A percentile compares a stretch with the other conserved stretches of the same genome.
These are phyloP conservation scores for Vanderwaltozyma tropicalis DNA, from an alignment of 805 yeast species.

Conservation along the genomic window DNA sequence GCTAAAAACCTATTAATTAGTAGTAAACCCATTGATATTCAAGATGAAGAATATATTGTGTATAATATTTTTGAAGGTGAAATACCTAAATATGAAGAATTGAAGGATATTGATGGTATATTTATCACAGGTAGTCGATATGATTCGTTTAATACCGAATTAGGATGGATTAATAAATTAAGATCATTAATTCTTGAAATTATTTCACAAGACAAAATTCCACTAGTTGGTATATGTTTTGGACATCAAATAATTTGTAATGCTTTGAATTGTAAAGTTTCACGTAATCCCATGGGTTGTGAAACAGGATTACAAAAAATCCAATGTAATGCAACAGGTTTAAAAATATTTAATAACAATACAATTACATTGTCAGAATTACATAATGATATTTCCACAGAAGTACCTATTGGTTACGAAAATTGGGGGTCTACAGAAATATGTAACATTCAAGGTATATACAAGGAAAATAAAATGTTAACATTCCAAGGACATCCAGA, in stretches of 20 bases:
- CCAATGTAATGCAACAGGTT: constrained; percentile 31
- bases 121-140: constrained; percentile 39
- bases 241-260: constrained; percentile 77
- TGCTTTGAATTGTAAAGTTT: constrained; percentile 52
- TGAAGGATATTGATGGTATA: constrained; percentile 26
- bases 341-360: constrained; percentile 13
- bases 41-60: constrained; percentile 12
- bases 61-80: constrained; percentile 13
- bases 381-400: constrained; percentile 48
- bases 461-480: constrained; percentile 39
- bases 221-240: constrained; percentile 63
- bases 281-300: constrained; percentile 54
- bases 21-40: constrained; percentile 4
- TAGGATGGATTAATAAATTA: constrained; percentile 34
- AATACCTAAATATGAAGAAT: constrained; percentile 17
- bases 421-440: constrained; percentile 44
- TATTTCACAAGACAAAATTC: constrained; percentile 3
- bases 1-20: constrained; percentile 12
- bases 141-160: constrained; percentile 33
- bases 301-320: constrained; percentile 56
- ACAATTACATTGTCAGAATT: constrained; percentile 39
- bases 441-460: constrained; percentile 61
- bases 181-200: constrained; percentile 27
- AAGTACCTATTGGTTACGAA: constrained; percentile 29
- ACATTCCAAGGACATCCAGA: constrained; percentile 92